Evolutionary conservation across 768 basidiomycete species (phyloP).

Genomic region (Mycena amicta): DNA sequence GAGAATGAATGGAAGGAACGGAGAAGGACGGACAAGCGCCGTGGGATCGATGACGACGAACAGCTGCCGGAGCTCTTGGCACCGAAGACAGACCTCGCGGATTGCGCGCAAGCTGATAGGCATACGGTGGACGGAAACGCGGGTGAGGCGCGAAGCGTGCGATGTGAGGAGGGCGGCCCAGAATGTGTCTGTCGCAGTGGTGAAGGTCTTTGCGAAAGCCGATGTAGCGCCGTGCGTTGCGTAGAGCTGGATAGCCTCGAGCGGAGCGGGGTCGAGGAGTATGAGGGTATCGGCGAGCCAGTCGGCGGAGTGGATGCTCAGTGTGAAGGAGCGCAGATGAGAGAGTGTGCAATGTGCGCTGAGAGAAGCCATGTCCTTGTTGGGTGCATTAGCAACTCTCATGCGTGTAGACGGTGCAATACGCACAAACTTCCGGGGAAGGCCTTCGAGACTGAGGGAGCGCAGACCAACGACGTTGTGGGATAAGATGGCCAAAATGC

Average conservation of each 20-base stretch:
- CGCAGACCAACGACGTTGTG: constrained; percentile 48
- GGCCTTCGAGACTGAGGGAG: constrained; percentile 60
- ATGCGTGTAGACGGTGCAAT: not conserved
- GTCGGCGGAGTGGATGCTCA: constrained; percentile 46
- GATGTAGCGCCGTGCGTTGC: constrained; percentile 31
- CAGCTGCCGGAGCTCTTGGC: constrained; percentile 58
- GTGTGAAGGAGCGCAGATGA: constrained; percentile 57
- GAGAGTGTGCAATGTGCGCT: constrained; percentile 43
- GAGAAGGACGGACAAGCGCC: constrained; percentile 42
- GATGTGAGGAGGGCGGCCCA: constrained; percentile 50
- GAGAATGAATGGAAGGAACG: not conserved
- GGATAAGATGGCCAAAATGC: constrained; percentile 55
- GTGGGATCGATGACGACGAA: constrained; percentile 58
- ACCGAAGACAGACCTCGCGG: constrained; percentile 54
- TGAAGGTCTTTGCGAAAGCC: not conserved
- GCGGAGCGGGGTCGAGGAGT: constrained; percentile 50
- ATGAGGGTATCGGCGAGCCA: constrained; percentile 50
- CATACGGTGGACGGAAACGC: constrained; percentile 69
- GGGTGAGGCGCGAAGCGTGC: constrained; percentile 54
- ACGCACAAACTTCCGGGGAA: constrained; percentile 61
- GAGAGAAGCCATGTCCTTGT: constrained; percentile 62
- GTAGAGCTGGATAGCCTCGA: constrained; percentile 68
- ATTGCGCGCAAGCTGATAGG: constrained; percentile 53
- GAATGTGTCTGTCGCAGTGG: constrained; percentile 46
- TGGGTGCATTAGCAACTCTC: too few relatives aligned